These are phyloP conservation scores for Globisporangium alternatum DNA, from an alignment of 352 stramenopile species.

Conservation along the genomic window DNA sequence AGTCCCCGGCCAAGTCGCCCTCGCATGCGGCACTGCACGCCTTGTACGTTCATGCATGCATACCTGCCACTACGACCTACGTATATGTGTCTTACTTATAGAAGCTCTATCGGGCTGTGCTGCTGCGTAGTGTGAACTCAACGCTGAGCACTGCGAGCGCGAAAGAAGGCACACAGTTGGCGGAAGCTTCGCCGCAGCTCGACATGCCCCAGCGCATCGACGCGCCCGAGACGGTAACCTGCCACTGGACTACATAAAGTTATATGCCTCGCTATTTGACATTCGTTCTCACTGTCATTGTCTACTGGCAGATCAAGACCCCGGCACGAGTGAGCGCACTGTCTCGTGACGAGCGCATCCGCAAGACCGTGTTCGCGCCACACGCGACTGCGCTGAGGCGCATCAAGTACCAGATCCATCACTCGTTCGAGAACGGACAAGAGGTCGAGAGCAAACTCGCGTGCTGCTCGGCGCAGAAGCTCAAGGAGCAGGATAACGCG, in stretches of 20 bases:
- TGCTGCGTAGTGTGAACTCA: constrained; percentile 33
- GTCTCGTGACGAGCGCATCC: constrained; percentile 65
- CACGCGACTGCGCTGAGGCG: constrained; percentile 55
- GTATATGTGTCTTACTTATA: not conserved
- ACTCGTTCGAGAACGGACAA: constrained; percentile 45
- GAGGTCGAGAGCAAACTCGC: constrained; percentile 44
- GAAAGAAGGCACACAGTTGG: constrained; percentile 70
- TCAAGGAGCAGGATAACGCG: constrained; percentile 56
- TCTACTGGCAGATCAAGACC: constrained; percentile 65
- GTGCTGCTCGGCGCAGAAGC: constrained; percentile 59
- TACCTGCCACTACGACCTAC: no score
- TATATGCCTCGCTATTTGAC: not conserved
- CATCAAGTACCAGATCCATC: constrained; percentile 39
- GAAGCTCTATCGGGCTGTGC: not conserved
- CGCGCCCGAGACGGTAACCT: constrained; percentile 51
- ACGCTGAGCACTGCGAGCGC: constrained; percentile 57
- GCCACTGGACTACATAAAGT: not conserved
- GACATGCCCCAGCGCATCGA: constrained; percentile 80
- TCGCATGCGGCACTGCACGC: constrained; percentile 21
- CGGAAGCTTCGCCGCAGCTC: constrained; percentile 68
- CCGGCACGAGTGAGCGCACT: constrained; percentile 40
- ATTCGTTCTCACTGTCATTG: not conserved
- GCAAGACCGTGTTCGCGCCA: constrained; percentile 69
- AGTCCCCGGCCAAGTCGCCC: constrained; percentile 45
- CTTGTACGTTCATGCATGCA: constrained; percentile 19